Evolutionary conservation across 345 rosid species (phyloP), one percentile per base, ranked within the genome.

Genomic region (Moricandia arvensis): DNA sequence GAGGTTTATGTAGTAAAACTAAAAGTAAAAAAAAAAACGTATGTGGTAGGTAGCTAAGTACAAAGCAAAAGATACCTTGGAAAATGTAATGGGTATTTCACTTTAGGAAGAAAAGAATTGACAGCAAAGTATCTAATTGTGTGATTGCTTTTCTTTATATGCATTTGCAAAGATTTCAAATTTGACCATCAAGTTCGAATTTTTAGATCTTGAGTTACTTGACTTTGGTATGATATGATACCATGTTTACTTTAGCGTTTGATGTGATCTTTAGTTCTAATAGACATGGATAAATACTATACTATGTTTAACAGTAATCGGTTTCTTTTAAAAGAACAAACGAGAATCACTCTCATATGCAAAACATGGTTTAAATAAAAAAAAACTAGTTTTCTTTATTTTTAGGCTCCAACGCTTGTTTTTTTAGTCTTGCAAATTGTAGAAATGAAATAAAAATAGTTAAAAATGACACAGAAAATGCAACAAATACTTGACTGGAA

Each of bases 31-130:
- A n/a, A n/a, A n/a, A n/a, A 21, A 18, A 21, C 53, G 53, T 54
- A 9, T 17, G 30, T 24, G 24, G 24, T 21, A 21, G 1, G n/a
- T 21, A 29, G 41, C 8, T 31, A 37, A 66, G 49, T 54, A 58
- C 26, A 54, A 80, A 69, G 74, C 37, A 62, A 60, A 75, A 63
- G 78, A 51, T 74, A 49, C 68, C 70, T 69, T 61, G 76, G 64
- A 64, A 34, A 66, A 67, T 63, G 26, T 51, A 31, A 51, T 76
- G 68, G 63, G 41, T 58, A 35, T 65, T 58, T 71, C 75, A 70
- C 62, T 63, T 60, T 69, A 75, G 29, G 65, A 79, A 86, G 91
- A 49, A 88, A 84, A 70, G 87, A 88, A 84, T 86, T 72, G 24
- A 66, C 21, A 59, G 33, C 68, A 59, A 77, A 15, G 13, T 57